Evolutionary conservation across 495 filamentous ascomycete species (phyloP).

Genomic region (Podospora bellae-mahoneyi): DNA sequence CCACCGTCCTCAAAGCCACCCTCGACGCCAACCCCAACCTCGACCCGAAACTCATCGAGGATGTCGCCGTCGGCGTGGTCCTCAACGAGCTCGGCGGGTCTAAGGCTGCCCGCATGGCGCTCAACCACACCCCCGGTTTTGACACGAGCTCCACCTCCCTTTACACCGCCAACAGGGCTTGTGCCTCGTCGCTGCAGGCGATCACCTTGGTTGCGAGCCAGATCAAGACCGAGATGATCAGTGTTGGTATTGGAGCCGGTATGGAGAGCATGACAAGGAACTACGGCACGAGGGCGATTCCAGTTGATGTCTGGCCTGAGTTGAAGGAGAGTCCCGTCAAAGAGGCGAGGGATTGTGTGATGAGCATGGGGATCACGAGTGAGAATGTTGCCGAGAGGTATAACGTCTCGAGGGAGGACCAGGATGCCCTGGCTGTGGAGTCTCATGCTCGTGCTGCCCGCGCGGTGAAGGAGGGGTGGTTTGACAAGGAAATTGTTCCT

Average conservation of each 20-base stretch:
- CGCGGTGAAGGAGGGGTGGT: constrained; percentile 65
- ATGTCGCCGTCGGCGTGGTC: constrained; percentile 82
- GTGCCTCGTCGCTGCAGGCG: constrained; percentile 69
- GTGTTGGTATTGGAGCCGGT: constrained; percentile 79
- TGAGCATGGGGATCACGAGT: constrained; percentile 90
- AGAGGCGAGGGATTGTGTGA: constrained; percentile 80
- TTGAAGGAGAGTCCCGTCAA: constrained; percentile 60
- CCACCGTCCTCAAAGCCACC: constrained; percentile 77
- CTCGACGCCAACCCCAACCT: constrained; percentile 72
- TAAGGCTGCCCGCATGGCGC: constrained; percentile 88
- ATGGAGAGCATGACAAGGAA: constrained; percentile 95
- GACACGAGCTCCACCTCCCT: constrained; percentile 64
- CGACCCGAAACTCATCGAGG: constrained; percentile 66
- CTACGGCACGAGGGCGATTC: constrained; percentile 79
- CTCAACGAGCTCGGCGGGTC: constrained; percentile 85
- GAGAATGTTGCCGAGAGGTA: constrained; percentile 86
- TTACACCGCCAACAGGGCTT: constrained; percentile 84
- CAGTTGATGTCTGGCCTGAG: constrained; percentile 72
- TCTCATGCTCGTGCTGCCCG: constrained; percentile 67
- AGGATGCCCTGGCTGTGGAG: constrained; percentile 76
- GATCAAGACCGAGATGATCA: constrained; percentile 67
- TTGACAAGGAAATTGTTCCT: constrained; percentile 75
- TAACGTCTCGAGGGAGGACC: constrained; percentile 66
- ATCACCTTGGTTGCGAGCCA: constrained; percentile 68
- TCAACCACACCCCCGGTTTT: constrained; percentile 70